phyloP scores from a whole-genome alignment of 768 basidiomycete genomes.

The Clitopilus hobsonii region DNA sequence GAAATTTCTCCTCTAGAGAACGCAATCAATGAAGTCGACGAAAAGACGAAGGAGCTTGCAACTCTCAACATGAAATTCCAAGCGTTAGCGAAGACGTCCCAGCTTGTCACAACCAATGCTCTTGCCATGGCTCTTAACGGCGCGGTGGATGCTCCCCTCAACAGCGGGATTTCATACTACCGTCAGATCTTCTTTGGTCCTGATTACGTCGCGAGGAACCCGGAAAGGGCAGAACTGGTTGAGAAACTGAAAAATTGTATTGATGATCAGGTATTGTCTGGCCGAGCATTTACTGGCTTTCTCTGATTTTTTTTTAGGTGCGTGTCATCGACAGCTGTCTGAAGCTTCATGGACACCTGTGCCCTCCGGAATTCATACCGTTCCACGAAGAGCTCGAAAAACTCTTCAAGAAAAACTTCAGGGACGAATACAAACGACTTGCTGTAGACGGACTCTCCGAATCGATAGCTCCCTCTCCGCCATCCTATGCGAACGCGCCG shows the following conservation, averaged over 20 bases:
- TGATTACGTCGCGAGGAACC: conserved; percentile 61
- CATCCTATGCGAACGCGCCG: conserved; percentile 25
- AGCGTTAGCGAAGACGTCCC: conserved; percentile 71
- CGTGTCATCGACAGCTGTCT: conserved; percentile 82
- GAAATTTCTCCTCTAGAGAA: conserved; percentile 86
- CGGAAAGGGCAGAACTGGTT: conserved; percentile 66
- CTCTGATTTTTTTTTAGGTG: conserved; percentile 38
- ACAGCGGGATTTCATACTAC: conserved; percentile 75
- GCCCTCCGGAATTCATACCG: conserved; percentile 81
- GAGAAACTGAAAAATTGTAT: conserved; percentile 71
- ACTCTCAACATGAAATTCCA: conserved; percentile 68
- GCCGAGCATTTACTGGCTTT: conserved; percentile 3
- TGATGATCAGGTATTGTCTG: conserved; percentile 84
- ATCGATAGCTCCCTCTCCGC: conserved; percentile 33
- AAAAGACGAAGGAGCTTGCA: conserved; percentile 73
- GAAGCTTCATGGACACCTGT: conserved; percentile 75
- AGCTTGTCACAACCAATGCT: conserved; percentile 71
- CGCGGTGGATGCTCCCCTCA: conserved; percentile 77
- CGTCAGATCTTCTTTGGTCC: conserved; percentile 72
- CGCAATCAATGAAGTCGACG: conserved; percentile 76
- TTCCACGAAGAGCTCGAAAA: conserved; percentile 90
- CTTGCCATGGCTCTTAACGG: conserved; percentile 84
- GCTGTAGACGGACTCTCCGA: conserved; percentile 55
- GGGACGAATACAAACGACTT: conserved; percentile 75
- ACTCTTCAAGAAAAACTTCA: conserved; percentile 81